Conservation (phyloP, 2,329 filamentous ascomycete species). For the Teratosphaeriaceae sp. region DNA sequence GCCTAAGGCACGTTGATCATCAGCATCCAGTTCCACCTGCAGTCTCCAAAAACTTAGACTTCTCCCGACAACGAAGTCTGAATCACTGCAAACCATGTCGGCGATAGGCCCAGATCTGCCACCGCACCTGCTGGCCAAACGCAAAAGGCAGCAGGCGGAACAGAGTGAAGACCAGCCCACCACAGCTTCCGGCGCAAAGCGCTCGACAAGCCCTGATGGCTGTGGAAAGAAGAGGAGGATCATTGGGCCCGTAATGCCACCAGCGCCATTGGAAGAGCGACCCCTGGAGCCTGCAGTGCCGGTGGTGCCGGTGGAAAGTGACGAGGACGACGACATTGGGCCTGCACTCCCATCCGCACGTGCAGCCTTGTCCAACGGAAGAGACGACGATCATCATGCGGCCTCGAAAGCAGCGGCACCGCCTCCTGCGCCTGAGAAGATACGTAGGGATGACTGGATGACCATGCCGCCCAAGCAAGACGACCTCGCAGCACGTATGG, state of each 20-base stretch:
- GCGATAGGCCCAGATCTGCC: conserved; percentile 66
- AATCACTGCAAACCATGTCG: conserved; percentile 44
- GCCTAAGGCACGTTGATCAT: background rate
- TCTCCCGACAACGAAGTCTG: background rate
- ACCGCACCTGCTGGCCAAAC: conserved; percentile 52
- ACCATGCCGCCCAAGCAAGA: conserved; percentile 44
- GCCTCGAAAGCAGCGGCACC: background rate
- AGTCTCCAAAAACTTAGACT: no score
- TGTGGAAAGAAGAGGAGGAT: conserved; percentile 47
- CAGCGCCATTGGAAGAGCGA: conserved; percentile 41
- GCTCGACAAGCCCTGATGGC: conserved; percentile 31
- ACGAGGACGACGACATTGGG: conserved; percentile 39
- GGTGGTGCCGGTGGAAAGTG: conserved; percentile 23
- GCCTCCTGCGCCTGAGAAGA: conserved; percentile 20
- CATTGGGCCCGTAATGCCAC: conserved; percentile 51
- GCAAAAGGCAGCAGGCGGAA: conserved; percentile 43
- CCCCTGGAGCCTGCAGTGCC: conserved; percentile 33
- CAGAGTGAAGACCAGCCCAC: conserved; percentile 29
- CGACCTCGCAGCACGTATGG: conserved; percentile 54
- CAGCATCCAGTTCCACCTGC: no score
- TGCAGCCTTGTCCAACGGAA: background rate
- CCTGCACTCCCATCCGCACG: conserved; percentile 34
- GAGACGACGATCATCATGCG: conserved; percentile 1
- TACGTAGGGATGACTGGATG: conserved; percentile 66
- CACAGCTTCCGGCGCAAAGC: conserved; percentile 33